Percentiles rank a stretch among this genome's conserved stretches.
These are phyloP conservation scores for Myriosclerotinia curreyana DNA, from an alignment of 2,329 filamentous ascomycete species.

Conservation along the genomic window DNA sequence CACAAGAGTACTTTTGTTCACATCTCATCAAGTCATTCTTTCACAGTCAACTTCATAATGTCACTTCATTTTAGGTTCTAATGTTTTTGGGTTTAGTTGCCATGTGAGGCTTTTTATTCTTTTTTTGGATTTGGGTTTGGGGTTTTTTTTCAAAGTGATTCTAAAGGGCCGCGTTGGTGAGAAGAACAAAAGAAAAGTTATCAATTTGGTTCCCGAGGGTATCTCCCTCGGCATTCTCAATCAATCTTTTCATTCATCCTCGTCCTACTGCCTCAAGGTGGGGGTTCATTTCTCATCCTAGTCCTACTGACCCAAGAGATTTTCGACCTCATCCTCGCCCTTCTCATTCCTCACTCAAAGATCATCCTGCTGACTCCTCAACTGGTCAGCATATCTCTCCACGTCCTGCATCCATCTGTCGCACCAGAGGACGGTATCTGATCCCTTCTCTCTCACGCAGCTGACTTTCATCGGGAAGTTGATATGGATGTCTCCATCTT, in stretches of 20 bases:
- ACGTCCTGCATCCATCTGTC: neutral
- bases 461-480: neutral
- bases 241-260: neutral
- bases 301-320: too few relatives aligned
- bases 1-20: too few relatives aligned
- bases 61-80: too few relatives aligned
- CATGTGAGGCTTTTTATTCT: too few relatives aligned
- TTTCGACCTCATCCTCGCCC: neutral
- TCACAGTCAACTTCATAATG: too few relatives aligned
- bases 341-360: neutral
- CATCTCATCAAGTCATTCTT: too few relatives aligned
- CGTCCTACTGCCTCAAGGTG: neutral
- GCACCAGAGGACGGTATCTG: neutral
- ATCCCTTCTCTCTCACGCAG: neutral
- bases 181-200: neutral
- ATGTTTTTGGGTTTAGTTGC: too few relatives aligned
- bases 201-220: neutral
- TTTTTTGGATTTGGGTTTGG: neutral
- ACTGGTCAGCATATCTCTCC: neutral
- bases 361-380: neutral
- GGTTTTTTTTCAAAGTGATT: neutral
- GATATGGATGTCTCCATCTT: fast-evolving
- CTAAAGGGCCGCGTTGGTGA: too few relatives aligned
- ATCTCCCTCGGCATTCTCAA: neutral
- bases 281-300: too few relatives aligned